Base-by-base conservation (phyloP, 2,329 filamentous ascomycete genomes). In the Curvularia sp. region DNA sequence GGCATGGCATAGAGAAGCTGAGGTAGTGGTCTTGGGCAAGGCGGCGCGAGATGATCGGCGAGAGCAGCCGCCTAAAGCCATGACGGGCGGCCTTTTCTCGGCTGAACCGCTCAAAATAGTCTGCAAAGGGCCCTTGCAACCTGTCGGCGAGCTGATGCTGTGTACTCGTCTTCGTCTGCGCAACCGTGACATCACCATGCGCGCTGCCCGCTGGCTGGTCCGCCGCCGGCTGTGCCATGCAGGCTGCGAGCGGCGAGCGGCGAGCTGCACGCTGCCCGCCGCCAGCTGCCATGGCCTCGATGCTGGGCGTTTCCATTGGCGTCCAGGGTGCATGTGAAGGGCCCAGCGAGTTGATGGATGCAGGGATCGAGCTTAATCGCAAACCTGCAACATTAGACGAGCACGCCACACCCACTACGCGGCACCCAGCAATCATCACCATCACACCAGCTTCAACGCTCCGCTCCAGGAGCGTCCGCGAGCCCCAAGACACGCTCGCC, bases 1-100 rank as follows among this genome's bases (percentile, higher is more conserved):
- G 58, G 72, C 68, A 39, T 62, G 43, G 50, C 68, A 75, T 75
- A 62, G 53, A 61, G 55, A 58, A 53, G 60, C 62, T 67, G 70
- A 66, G 61, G 70, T 73, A 57, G 60, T 51, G 42, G 56, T 46
- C 55, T 55, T 39, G 53, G 70, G 71, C 67, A 74, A 67, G 58
- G 60, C 67, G 72, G 70, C 65, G 53, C 70, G 72, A 71, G 68
- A 60, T 44, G 69, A 71, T 69, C 69, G 65, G 63, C 15, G 52
- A 53, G 55, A 39, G 69, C 62, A 24, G 22, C 22, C 3, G 22
- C 22, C 22, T 24, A 24, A 24, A 57, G 61, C 18, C 18, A 18
- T 18, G 18, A 18, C 18, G 18, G 55, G 54, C 22, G 12, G 13
- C 48, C 55, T 53, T 57, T 53, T 49, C 24, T 54, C 38, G 53